Percentiles rank a stretch among this genome's conserved stretches.
These are phyloP conservation scores for Graphiopsis chlorocephala DNA, from an alignment of 2,329 filamentous ascomycete genomes.

Conservation along the genomic window DNA sequence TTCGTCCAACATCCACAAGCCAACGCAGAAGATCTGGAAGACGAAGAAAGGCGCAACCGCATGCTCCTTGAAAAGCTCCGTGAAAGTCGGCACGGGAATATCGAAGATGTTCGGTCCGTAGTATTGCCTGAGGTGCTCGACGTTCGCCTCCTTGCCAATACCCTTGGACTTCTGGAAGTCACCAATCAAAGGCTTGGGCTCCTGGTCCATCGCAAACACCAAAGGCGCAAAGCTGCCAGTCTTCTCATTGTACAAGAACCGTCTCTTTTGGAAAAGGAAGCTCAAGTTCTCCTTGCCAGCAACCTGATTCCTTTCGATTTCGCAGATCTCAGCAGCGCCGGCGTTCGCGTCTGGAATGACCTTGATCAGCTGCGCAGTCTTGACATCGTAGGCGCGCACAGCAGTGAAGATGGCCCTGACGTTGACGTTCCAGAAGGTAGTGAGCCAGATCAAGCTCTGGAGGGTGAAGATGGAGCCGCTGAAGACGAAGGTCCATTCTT, in stretches of 20 bases:
- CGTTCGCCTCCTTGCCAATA: conserved; percentile 68
- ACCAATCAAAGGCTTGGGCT: conserved; percentile 76
- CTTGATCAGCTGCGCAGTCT: conserved; percentile 83
- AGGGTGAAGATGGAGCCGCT: conserved; percentile 80
- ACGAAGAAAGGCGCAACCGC: conserved; percentile 99
- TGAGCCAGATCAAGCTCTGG: conserved; percentile 88
- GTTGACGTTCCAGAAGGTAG: conserved; percentile 96
- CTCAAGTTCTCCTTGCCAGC: conserved; percentile 74
- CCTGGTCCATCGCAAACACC: conserved; percentile 76
- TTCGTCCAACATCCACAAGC: conserved; percentile 96
- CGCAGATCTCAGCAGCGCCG: conserved; percentile 83
- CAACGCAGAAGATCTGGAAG: conserved; percentile 98
- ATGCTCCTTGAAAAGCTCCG: conserved; percentile 96
- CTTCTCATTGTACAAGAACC: conserved; percentile 78
- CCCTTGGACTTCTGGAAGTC: conserved; percentile 79
- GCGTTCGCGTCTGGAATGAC: conserved; percentile 87
- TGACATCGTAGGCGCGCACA: conserved; percentile 64
- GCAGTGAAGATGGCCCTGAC: conserved; percentile 79
- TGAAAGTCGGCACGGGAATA: conserved; percentile 93
- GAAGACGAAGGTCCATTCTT: conserved; percentile 98
- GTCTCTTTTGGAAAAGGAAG: conserved; percentile 96
- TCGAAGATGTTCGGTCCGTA: conserved; percentile 97
- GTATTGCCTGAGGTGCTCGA: conserved; percentile 79
- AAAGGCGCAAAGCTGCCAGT: conserved; percentile 77
- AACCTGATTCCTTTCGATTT: conserved; percentile 71